Evolutionary conservation across 805 yeast species (phyloP).

Genomic region (Cyberlindnera maclurae): DNA sequence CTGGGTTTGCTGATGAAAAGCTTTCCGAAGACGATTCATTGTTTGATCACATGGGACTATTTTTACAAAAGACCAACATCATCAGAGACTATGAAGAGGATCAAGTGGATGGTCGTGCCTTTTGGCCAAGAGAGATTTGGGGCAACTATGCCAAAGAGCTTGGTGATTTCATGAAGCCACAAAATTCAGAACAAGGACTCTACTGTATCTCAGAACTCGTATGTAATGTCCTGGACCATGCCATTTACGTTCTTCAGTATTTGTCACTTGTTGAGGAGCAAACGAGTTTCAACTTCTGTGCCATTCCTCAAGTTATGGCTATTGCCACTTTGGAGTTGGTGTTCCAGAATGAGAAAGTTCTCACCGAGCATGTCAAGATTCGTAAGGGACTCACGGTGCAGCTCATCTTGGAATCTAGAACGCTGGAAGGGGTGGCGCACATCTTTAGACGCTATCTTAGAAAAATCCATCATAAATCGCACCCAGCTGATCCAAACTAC

Average conservation of each 20-base stretch:
- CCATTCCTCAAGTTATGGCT: constrained; percentile 99
- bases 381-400: constrained; percentile 82
- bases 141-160: constrained; percentile 62
- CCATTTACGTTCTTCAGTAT: constrained; percentile 66
- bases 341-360: constrained; percentile 70
- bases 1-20: constrained; percentile 56
- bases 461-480: constrained; percentile 69
- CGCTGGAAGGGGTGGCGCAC: constrained; percentile 66
- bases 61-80: constrained; percentile 92
- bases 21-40: constrained; percentile 48
- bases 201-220: constrained; percentile 78
- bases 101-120: constrained; percentile 81
- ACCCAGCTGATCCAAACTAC: constrained; percentile 81
- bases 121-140: constrained; percentile 97
- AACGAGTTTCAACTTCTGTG: constrained; percentile 82
- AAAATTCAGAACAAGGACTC: constrained; percentile 47
- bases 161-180: constrained; percentile 48
- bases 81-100: constrained; percentile 94
- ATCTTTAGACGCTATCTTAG: constrained; percentile 71
- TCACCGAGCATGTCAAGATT: constrained; percentile 72
- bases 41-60: constrained; percentile 87
- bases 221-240: constrained; percentile 71
- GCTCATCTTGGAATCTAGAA: constrained; percentile 66
- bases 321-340: constrained; percentile 87
- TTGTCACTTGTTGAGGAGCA: constrained; percentile 73